These are phyloP conservation scores for Apiotrichum laibachii DNA, from an alignment of 1,284 basidiomycete species.

Conservation along the genomic window DNA sequence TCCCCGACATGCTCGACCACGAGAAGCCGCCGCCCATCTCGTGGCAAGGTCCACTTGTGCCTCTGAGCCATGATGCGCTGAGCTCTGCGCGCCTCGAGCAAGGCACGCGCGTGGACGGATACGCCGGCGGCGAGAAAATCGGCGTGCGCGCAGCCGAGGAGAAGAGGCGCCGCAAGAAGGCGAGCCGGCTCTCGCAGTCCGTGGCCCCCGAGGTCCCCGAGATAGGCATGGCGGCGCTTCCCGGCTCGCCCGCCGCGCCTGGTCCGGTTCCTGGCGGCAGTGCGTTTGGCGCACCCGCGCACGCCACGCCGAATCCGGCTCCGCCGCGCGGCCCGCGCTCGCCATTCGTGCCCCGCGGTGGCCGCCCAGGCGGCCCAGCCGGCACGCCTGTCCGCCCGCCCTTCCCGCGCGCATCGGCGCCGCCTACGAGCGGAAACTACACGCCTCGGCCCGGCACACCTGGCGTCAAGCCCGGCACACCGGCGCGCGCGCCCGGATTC, in stretches of 20 bases:
- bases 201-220: slow-evolving; percentile 23
- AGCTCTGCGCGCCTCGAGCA: slow-evolving; percentile 31
- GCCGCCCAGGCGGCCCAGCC: not conserved
- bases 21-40: slow-evolving; percentile 5
- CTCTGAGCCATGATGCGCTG: slow-evolving; percentile 28
- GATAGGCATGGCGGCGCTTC: slow-evolving; percentile 1
- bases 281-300: not conserved
- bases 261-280: not conserved
- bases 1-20: slow-evolving; percentile 10
- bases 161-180: slow-evolving; percentile 17
- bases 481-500: not conserved
- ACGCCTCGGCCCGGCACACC: slow-evolving; percentile 6
- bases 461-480: slow-evolving; percentile 12
- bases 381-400: slow-evolving; percentile 10
- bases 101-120: slow-evolving; percentile 37
- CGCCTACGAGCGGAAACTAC: slow-evolving; percentile 7
- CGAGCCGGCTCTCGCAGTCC: slow-evolving; percentile 15
- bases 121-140: slow-evolving; percentile 33
- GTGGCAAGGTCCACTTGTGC: slow-evolving; percentile 18
- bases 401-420: slow-evolving; percentile 20
- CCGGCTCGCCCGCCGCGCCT: not conserved
- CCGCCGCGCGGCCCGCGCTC: slow-evolving; percentile 7
- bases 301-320: not conserved
- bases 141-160: slow-evolving; percentile 29
- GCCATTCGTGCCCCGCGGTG: slow-evolving; percentile 5